These are phyloP conservation scores for Metarhizium robertsii DNA, from an alignment of 2,329 filamentous ascomycete species.

Conservation along the genomic window DNA sequence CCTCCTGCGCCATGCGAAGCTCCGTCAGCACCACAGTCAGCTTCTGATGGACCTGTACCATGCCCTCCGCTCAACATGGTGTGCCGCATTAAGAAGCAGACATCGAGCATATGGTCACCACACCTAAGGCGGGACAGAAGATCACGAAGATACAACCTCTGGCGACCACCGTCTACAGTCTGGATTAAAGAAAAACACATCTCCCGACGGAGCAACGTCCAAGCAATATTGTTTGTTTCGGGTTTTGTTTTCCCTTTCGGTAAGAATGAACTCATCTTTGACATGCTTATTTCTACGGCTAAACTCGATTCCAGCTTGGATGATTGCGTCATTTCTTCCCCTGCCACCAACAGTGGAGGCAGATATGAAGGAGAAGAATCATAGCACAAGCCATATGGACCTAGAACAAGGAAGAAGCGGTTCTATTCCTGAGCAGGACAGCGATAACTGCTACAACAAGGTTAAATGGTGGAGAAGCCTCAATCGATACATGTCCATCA, in stretches of 20 bases:
- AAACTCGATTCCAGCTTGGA: constrained; percentile 52
- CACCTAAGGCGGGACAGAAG: constrained; percentile 59
- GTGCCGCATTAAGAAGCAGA: constrained; percentile 33
- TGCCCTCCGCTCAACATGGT: constrained; percentile 20
- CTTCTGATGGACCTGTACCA: constrained; percentile 13
- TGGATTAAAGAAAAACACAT: constrained; percentile 52
- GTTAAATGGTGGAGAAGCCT: constrained; percentile 51
- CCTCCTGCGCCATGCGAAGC: constrained; percentile 32
- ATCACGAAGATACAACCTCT: constrained; percentile 50
- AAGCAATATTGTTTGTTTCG: constrained; percentile 64
- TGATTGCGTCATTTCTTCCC: constrained; percentile 66
- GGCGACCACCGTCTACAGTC: constrained; percentile 64
- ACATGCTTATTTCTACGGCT: constrained; percentile 11
- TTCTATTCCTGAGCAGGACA: constrained; percentile 27
- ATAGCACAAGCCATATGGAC: constrained; percentile 30
- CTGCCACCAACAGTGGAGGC: constrained; percentile 49
- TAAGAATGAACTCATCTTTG: constrained; percentile 27
- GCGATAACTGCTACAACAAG: constrained; percentile 38
- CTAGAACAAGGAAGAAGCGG: constrained; percentile 25
- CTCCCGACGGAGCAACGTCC: constrained; percentile 60
- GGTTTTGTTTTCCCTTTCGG: constrained; percentile 72
- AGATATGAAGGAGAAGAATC: constrained; percentile 40
- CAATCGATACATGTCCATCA: constrained; percentile 48
- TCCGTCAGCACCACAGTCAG: background rate
- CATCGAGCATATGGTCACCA: constrained; percentile 62